phyloP scores from a whole-genome alignment of 2,329 filamentous ascomycete species.

The Fulvia fulva region DNA sequence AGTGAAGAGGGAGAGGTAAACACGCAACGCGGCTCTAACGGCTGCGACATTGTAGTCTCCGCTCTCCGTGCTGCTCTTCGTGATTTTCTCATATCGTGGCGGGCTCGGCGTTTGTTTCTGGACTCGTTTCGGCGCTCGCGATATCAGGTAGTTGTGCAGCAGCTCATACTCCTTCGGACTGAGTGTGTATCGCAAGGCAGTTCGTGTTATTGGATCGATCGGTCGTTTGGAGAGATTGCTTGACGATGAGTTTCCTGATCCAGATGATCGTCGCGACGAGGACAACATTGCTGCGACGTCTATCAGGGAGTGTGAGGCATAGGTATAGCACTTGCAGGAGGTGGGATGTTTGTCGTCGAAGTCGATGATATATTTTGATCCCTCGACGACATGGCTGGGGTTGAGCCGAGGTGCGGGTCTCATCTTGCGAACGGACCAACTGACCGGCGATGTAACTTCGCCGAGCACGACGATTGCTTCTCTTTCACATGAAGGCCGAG shows the following conservation, averaged over 20 bases:
- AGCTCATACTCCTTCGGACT: constrained; percentile 82
- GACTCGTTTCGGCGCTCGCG: constrained; percentile 58
- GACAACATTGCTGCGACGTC: constrained; percentile 7
- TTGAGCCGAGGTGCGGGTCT: neutral
- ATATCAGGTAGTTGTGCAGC: constrained; percentile 78
- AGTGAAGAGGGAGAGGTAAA: constrained; percentile 41
- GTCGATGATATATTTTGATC: neutral
- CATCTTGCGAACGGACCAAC: neutral
- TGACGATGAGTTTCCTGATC: constrained; percentile 5
- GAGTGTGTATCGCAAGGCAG: constrained; percentile 77
- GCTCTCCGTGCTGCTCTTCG: constrained; percentile 25
- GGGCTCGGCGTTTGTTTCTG: constrained; percentile 52
- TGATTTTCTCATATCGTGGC: constrained; percentile 49
- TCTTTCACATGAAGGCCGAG: neutral
- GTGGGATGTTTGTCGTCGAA: neutral
- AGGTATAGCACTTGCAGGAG: neutral
- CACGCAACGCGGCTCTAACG: constrained; percentile 43
- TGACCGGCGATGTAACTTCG: neutral
- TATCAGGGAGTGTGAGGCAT: neutral
- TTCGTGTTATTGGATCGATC: constrained; percentile 71
- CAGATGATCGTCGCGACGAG: constrained; percentile 7
- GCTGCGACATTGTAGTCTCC: constrained; percentile 46
- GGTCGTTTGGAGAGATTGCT: constrained; percentile 23
- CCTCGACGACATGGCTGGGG: neutral
- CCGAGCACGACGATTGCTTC: neutral